Evolutionary conservation across 805 yeast species (phyloP).

Genomic region (Monosporozyma solicola): DNA sequence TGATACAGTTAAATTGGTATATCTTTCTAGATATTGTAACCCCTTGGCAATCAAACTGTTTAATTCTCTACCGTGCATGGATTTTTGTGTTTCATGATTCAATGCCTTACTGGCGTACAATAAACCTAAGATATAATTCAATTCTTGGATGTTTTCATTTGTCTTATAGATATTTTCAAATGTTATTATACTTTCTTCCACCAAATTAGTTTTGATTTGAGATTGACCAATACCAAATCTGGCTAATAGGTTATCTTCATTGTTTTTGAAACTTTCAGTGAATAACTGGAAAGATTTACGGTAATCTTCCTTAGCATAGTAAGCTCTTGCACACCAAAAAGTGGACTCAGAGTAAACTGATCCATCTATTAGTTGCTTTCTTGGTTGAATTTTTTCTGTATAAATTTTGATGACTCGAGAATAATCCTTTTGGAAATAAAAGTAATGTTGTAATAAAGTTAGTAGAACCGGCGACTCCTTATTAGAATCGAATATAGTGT

Average conservation of each 20-base stretch:
- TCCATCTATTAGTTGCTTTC: slow-evolving; percentile 27
- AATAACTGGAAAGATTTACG: slow-evolving; percentile 65
- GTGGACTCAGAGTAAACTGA: slow-evolving; percentile 49
- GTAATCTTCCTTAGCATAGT: slow-evolving; percentile 50
- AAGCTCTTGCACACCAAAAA: slow-evolving; percentile 82
- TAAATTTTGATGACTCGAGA: slow-evolving; percentile 50
- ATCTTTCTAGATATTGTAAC: slow-evolving; percentile 56
- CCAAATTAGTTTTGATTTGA: slow-evolving; percentile 60
- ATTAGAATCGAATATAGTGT: slow-evolving; percentile 29
- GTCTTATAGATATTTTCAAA: slow-evolving; percentile 65
- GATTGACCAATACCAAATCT: slow-evolving; percentile 82
- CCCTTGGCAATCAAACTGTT: slow-evolving; percentile 39
- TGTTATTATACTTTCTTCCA: slow-evolving; percentile 78
- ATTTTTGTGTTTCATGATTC: slow-evolving; percentile 13
- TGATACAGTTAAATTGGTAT: slow-evolving; percentile 52
- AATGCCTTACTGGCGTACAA: slow-evolving; percentile 49
- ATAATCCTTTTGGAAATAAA: slow-evolving; percentile 58
- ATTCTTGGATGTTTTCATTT: slow-evolving; percentile 64
- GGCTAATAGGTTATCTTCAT: slow-evolving; percentile 59
- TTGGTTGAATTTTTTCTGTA: slow-evolving; percentile 37
- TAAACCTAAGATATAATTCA: slow-evolving; percentile 66
- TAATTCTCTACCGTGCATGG: slow-evolving; percentile 10
- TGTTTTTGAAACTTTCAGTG: slow-evolving; percentile 58
- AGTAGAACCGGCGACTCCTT: slow-evolving; percentile 53
- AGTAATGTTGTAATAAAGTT: slow-evolving; percentile 58